These are phyloP conservation scores for Nemophila menziesii DNA, from an alignment of 257 asterid genomes.

Conservation along the genomic window DNA sequence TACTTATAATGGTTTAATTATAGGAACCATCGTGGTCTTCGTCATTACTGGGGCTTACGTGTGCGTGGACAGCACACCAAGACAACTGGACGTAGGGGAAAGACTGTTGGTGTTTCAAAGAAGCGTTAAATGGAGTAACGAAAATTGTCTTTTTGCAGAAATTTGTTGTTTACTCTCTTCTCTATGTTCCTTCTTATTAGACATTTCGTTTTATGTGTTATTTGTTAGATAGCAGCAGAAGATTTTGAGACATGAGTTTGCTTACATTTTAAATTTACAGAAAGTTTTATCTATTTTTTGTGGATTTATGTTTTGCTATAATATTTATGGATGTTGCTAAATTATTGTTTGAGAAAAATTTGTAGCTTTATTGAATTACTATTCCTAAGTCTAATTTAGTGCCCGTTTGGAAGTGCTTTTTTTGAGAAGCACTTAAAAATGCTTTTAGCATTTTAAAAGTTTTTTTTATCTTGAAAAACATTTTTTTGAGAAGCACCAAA, in stretches of 20 bases:
- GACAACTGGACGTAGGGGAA: conserved; percentile 90
- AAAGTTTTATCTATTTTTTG: background rate
- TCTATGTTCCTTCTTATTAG: background rate
- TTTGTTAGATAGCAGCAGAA: background rate
- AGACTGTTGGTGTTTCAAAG: conserved; percentile 96
- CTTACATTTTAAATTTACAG: background rate
- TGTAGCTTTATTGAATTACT: too few relatives aligned
- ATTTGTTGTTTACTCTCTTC: background rate
- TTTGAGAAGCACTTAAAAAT: too few relatives aligned
- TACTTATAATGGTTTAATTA: background rate
- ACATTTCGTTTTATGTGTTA: background rate
- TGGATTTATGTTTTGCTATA: background rate
- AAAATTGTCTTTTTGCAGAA: background rate
- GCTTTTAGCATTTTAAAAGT: too few relatives aligned
- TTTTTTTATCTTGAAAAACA: too few relatives aligned
- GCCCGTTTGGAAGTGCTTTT: too few relatives aligned
- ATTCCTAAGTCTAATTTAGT: too few relatives aligned
- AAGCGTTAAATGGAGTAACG: conserved; percentile 37
- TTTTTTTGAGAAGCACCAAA: too few relatives aligned
- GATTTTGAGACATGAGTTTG: background rate
- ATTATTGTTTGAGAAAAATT: too few relatives aligned
- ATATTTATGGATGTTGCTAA: too few relatives aligned
- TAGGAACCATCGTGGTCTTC: conserved; percentile 92
- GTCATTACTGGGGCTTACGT: conserved; percentile 93
- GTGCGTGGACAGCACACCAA: conserved; percentile 98